These are phyloP conservation scores for Botrytis pseudocinerea DNA, from an alignment of 2,329 filamentous ascomycete species.

Conservation along the genomic window DNA sequence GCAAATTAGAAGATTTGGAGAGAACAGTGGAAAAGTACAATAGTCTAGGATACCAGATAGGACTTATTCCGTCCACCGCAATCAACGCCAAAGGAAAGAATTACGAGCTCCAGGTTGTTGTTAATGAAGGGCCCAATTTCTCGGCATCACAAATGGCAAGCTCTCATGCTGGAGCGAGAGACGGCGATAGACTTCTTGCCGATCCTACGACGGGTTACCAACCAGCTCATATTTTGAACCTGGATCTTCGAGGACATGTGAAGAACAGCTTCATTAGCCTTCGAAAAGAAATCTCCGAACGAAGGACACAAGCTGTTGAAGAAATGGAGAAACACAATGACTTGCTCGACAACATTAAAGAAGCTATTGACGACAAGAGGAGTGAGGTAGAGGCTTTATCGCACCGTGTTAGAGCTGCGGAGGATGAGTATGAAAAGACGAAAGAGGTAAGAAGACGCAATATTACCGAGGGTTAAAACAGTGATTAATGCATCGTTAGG, in stretches of 20 bases:
- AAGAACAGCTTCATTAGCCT: constrained; percentile 76
- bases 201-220: constrained; percentile 86
- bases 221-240: constrained; percentile 81
- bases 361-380: constrained; percentile 93
- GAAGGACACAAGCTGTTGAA: constrained; percentile 78
- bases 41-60: constrained; percentile 89
- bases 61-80: constrained; percentile 81
- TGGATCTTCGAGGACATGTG: constrained; percentile 81
- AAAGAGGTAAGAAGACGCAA: constrained; percentile 61
- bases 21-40: constrained; percentile 89
- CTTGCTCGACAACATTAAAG: constrained; percentile 88
- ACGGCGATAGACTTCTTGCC: constrained; percentile 76
- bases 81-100: constrained; percentile 81
- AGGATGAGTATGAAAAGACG: constrained; percentile 91
- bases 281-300: constrained; percentile 89
- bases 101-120: constrained; percentile 81
- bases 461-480: neutral
- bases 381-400: constrained; percentile 90
- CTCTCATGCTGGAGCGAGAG: constrained; percentile 39
- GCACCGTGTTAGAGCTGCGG: constrained; percentile 81
- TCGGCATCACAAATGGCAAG: constrained; percentile 57
- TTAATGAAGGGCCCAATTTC: constrained; percentile 78
- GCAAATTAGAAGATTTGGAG: constrained; percentile 89
- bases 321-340: constrained; percentile 94
- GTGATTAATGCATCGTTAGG: constrained; percentile 35